Conservation (phyloP, 108 stramenopile genomes). For the Stephanodiscus triporus region DNA sequence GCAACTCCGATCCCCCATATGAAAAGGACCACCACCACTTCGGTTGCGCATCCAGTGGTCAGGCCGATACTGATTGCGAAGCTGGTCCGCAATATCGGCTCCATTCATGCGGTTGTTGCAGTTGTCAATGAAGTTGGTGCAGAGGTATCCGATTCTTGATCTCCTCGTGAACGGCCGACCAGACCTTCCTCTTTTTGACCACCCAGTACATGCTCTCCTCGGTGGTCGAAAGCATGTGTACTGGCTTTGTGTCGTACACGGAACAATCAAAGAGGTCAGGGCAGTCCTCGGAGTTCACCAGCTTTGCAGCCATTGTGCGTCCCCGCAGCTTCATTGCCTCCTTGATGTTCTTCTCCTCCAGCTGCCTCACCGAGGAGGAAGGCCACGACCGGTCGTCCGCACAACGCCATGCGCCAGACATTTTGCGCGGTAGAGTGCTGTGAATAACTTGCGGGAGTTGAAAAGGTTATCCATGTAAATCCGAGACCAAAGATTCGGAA, state of each 20-base stretch:
- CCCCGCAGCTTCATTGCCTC: slow-evolving; percentile 10
- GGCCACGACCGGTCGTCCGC: too few relatives aligned
- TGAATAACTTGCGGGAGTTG: neutral
- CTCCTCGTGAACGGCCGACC: slow-evolving; percentile 11
- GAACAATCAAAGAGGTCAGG: slow-evolving; percentile 20
- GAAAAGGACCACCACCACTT: too few relatives aligned
- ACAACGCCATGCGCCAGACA: neutral
- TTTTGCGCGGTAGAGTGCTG: neutral
- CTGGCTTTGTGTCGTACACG: slow-evolving; percentile 49
- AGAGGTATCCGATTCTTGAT: too few relatives aligned
- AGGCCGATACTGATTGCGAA: too few relatives aligned
- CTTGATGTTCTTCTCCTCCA: slow-evolving; percentile 4
- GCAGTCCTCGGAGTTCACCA: slow-evolving; percentile 3
- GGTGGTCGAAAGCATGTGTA: slow-evolving; percentile 36
- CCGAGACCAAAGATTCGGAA: too few relatives aligned
- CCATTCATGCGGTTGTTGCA: too few relatives aligned
- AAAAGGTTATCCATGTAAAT: slow-evolving; percentile 1
- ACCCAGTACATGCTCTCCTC: slow-evolving; percentile 33
- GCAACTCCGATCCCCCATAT: too few relatives aligned
- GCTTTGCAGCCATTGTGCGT: slow-evolving; percentile 23
- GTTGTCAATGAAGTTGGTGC: too few relatives aligned
- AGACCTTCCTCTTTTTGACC: slow-evolving; percentile 34
- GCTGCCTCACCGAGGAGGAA: slow-evolving; percentile 2
- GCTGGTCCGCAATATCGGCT: too few relatives aligned
- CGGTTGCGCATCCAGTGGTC: too few relatives aligned